Percentiles rank a stretch among this genome's conserved stretches.
Conservation (phyloP, 495 filamentous ascomycete genomes). For the Penicillium odoratum region DNA sequence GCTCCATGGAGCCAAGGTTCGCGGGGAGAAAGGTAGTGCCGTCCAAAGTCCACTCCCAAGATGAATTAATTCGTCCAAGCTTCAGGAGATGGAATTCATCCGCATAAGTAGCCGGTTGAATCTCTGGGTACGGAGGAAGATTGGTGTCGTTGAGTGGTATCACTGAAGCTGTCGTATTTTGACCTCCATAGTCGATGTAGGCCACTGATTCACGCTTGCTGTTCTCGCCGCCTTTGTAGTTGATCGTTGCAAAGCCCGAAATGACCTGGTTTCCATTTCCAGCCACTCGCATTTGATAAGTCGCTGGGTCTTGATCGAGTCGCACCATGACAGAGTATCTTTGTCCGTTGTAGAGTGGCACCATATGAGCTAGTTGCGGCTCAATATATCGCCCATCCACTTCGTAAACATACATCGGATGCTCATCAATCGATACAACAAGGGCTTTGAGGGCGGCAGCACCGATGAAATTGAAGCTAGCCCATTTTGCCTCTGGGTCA, state of each 20-base stretch:
- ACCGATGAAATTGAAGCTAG: slow-evolving; percentile 50
- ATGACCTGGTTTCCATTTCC: slow-evolving; percentile 36
- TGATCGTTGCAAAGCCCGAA: slow-evolving; percentile 27
- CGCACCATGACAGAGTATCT: slow-evolving; percentile 39
- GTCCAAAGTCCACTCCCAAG: slow-evolving; percentile 45
- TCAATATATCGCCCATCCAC: slow-evolving; percentile 42
- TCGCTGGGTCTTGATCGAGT: slow-evolving; percentile 31
- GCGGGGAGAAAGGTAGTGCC: slow-evolving; percentile 22
- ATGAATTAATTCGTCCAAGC: slow-evolving; percentile 32
- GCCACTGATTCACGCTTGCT: slow-evolving; percentile 22
- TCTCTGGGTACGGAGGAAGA: slow-evolving; percentile 37
- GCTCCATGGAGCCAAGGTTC: slow-evolving; percentile 17
- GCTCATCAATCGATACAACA: slow-evolving; percentile 44
- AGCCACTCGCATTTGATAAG: slow-evolving; percentile 37
- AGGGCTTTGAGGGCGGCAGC: slow-evolving; percentile 37
- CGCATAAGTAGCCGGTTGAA: slow-evolving; percentile 27
- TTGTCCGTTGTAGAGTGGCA: slow-evolving; percentile 34
- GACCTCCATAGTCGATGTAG: slow-evolving; percentile 42
- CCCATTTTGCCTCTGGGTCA: slow-evolving; percentile 37
- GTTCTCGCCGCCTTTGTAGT: slow-evolving; percentile 26
- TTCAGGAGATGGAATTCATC: slow-evolving; percentile 40
- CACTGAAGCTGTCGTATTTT: slow-evolving; percentile 31
- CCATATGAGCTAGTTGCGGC: slow-evolving; percentile 28
- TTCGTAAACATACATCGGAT: slow-evolving; percentile 43
- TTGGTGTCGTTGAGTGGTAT: slow-evolving; percentile 29